Conservation (phyloP, 768 basidiomycete genomes). For the Russula griseocarnosa region DNA sequence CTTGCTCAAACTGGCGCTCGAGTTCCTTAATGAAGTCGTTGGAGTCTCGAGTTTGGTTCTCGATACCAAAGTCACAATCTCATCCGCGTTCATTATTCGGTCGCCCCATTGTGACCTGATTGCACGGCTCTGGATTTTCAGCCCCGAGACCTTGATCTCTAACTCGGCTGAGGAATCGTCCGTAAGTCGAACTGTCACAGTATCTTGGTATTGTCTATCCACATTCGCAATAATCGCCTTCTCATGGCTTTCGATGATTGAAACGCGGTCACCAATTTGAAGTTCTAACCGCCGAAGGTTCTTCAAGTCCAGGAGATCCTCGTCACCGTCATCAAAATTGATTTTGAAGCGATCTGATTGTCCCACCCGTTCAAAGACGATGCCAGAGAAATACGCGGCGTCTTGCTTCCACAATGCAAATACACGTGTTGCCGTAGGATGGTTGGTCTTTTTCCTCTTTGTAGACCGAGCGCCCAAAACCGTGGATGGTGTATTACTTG, state of each 20-base stretch:
- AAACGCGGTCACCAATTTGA: constrained; percentile 53
- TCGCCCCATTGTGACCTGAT: constrained; percentile 52
- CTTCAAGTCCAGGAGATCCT: constrained; percentile 45
- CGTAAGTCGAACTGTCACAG: constrained; percentile 25
- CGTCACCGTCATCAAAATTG: constrained; percentile 63
- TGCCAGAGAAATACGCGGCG: constrained; percentile 59
- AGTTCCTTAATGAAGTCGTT: constrained; percentile 50
- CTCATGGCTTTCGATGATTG: constrained; percentile 34
- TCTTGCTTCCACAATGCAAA: constrained; percentile 65
- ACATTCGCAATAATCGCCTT: constrained; percentile 35
- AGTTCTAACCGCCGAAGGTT: constrained; percentile 54
- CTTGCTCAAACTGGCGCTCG: constrained; percentile 37
- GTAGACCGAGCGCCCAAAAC: constrained; percentile 21
- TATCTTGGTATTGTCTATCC: constrained; percentile 32
- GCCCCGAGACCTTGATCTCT: constrained; percentile 38
- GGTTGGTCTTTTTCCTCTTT: constrained; percentile 29
- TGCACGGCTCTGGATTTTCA: constrained; percentile 51
- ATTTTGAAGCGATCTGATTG: constrained; percentile 42
- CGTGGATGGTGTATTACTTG: constrained; percentile 31
- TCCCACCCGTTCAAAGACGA: constrained; percentile 39
- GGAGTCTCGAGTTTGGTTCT: constrained; percentile 40
- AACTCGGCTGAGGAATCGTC: constrained; percentile 39
- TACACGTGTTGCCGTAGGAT: constrained; percentile 49
- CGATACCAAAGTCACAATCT: constrained; percentile 43
- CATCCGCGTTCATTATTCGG: constrained; percentile 43